Evolutionary conservation across 1,284 basidiomycete species (phyloP).

Genomic region (Rhodotorula sp.): DNA sequence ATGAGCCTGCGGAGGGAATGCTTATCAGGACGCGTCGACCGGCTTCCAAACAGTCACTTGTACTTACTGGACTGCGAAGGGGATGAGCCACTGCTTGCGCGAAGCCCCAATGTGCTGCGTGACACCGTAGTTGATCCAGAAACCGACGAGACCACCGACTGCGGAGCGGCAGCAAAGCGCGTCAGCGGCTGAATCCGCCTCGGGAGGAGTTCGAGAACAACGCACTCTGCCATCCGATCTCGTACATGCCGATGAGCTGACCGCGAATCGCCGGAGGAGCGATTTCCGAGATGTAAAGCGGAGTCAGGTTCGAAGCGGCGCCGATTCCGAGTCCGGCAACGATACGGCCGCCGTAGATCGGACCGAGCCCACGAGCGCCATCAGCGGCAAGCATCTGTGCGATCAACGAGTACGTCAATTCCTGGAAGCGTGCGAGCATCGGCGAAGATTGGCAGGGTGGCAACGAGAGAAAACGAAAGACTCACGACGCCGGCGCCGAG

Average conservation of each 20-base stretch:
- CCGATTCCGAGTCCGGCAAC: constrained; percentile 45
- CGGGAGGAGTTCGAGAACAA: not conserved
- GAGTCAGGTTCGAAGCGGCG: constrained; percentile 45
- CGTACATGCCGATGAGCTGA: constrained; percentile 47
- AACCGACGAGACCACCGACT: constrained; percentile 37
- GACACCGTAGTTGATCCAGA: constrained; percentile 32
- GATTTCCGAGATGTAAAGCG: constrained; percentile 49
- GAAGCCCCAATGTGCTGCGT: constrained; percentile 9
- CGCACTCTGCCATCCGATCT: constrained; percentile 46
- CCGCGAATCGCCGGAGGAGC: constrained; percentile 45
- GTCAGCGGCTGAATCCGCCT: too few relatives aligned
- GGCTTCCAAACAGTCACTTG: not conserved
- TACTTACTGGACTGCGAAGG: constrained; percentile 2
- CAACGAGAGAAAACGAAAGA: not conserved
- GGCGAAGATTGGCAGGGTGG: too few relatives aligned
- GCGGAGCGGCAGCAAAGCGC: not conserved
- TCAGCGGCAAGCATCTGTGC: constrained; percentile 27
- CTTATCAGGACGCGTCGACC: not conserved
- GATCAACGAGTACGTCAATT: too few relatives aligned
- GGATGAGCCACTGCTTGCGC: constrained; percentile 22
- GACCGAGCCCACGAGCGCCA: constrained; percentile 18
- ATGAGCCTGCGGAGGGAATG: constrained; percentile 47
- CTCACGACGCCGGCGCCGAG: constrained; percentile 45
- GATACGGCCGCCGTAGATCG: constrained; percentile 46
- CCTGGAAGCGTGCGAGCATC: too few relatives aligned